Evolutionary conservation across 192 early-diverging fungal species (phyloP).

Genomic region (Mycoemilia scoparia): DNA sequence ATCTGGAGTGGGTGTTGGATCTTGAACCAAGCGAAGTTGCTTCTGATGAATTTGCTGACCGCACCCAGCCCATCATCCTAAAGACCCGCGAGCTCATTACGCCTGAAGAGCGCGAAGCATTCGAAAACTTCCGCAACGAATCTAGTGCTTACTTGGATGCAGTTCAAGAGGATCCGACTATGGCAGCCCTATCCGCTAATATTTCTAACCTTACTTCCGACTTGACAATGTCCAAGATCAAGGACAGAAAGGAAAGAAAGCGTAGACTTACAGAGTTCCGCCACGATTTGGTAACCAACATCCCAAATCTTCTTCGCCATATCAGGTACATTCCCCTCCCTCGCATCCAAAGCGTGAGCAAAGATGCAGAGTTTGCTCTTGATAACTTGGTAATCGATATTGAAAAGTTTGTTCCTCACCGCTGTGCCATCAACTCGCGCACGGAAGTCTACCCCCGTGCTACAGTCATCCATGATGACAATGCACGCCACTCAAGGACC

Average conservation of each 20-base stretch:
- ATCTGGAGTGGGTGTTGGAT: constrained; percentile 20
- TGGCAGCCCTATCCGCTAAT: constrained; percentile 14
- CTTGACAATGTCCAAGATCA: constrained; percentile 10
- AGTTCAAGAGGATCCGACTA: constrained; percentile 13
- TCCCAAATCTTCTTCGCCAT: constrained; percentile 10
- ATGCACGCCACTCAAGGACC: constrained; percentile 8
- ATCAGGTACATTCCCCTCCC: constrained; percentile 26
- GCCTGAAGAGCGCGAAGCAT: constrained; percentile 12
- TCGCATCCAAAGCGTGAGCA: constrained; percentile 21
- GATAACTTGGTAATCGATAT: constrained; percentile 29
- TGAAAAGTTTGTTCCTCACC: constrained; percentile 25
- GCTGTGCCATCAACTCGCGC: constrained; percentile 18
- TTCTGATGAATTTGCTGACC: constrained; percentile 17
- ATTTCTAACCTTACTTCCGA: constrained; percentile 10
- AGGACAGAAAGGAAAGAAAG: constrained; percentile 9
- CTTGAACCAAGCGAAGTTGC: constrained; percentile 20
- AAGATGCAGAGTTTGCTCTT: constrained; percentile 25
- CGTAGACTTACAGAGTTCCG: constrained; percentile 15
- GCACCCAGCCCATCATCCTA: constrained; percentile 12
- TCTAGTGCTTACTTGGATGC: constrained; percentile 11
- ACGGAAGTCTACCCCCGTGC: constrained; percentile 23
- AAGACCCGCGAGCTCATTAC: constrained; percentile 10
- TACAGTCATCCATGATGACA: constrained; percentile 11
- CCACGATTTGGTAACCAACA: constrained; percentile 15
- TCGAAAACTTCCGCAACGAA: constrained; percentile 9